phyloP scores from a whole-genome alignment of 129 eudicot species.

The Tagetes patula region DNA sequence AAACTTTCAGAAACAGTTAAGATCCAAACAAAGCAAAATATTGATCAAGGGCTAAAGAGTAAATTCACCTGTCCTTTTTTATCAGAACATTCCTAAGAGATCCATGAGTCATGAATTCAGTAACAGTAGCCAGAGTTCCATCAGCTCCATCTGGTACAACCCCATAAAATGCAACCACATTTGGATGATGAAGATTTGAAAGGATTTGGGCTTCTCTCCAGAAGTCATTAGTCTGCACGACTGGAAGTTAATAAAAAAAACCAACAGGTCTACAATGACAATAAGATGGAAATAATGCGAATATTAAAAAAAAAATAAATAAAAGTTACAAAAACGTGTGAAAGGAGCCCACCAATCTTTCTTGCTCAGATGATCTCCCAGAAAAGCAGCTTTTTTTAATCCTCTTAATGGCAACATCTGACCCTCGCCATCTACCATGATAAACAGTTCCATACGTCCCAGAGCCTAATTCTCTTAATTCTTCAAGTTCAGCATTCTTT shows the following conservation, averaged over 20 bases:
- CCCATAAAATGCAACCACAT: slow-evolving; percentile 93
- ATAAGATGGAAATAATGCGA: background rate
- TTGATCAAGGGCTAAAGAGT: slow-evolving; percentile 2
- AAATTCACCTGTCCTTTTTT: slow-evolving; percentile 68
- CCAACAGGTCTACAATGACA: slow-evolving; percentile 3
- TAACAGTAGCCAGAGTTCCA: slow-evolving; percentile 88
- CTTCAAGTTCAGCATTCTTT: slow-evolving; percentile 92
- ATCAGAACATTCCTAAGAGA: slow-evolving; percentile 83
- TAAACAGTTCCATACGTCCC: slow-evolving; percentile 95
- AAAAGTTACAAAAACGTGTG: slow-evolving; percentile 4
- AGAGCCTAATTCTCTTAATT: slow-evolving; percentile 79
- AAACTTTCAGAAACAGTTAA: slow-evolving; percentile 2
- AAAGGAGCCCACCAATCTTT: slow-evolving; percentile 70
- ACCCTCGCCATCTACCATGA: slow-evolving; percentile 93
- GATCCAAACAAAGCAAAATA: background rate
- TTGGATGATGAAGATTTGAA: slow-evolving; percentile 92
- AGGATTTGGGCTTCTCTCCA: slow-evolving; percentile 92
- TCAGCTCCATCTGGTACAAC: slow-evolving; percentile 94
- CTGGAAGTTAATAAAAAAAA: background rate
- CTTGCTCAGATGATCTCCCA: slow-evolving; percentile 89
- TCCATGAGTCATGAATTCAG: slow-evolving; percentile 90
- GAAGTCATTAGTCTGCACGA: slow-evolving; percentile 68
- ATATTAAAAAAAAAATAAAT: background rate
- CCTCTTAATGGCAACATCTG: slow-evolving; percentile 93
- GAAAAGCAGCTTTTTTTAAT: slow-evolving; percentile 81